These are phyloP conservation scores for Rhytidiadelphus loreus DNA, from an alignment of 225 moss, liverwort and hornwort species.

Conservation along the genomic window DNA sequence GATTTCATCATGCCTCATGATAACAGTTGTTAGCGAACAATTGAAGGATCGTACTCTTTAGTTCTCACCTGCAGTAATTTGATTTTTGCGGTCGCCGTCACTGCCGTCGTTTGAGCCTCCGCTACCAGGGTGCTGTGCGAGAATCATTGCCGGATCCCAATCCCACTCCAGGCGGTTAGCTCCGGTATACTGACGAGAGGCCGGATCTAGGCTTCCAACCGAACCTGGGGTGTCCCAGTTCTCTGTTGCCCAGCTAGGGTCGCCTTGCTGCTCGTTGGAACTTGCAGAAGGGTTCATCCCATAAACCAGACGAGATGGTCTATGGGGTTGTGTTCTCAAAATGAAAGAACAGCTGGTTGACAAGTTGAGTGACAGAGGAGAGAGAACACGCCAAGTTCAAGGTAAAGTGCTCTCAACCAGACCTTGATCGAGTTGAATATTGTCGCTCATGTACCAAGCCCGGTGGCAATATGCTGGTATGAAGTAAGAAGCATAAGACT, in stretches of 20 bases:
- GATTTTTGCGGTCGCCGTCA: constrained; percentile 66
- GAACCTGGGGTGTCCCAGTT: constrained; percentile 84
- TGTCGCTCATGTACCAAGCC: constrained; percentile 1
- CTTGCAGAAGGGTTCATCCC: constrained; percentile 99
- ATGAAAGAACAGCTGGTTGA: constrained; percentile 27
- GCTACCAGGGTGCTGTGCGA: constrained; percentile 65
- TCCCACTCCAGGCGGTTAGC: constrained; percentile 89
- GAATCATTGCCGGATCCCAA: constrained; percentile 89
- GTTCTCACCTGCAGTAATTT: constrained; percentile 38
- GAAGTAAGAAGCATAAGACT: background rate
- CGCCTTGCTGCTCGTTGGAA: constrained; percentile 95
- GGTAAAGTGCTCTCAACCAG: constrained; percentile 6
- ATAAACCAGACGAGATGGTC: constrained; percentile 52
- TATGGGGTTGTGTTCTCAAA: constrained; percentile 13
- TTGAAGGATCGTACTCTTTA: background rate
- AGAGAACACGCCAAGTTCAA: constrained; percentile 59
- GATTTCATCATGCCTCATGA: background rate
- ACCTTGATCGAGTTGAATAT: background rate
- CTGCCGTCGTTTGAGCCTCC: constrained; percentile 58
- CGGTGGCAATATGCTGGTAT: background rate
- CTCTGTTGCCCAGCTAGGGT: constrained; percentile 85
- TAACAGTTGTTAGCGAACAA: background rate
- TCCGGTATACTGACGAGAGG: constrained; percentile 44
- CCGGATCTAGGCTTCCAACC: constrained; percentile 58
- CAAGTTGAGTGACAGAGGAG: constrained; percentile 61